Evolutionary conservation across 169 alveolate genomes (phyloP).

Genomic region (Theileria equi): DNA sequence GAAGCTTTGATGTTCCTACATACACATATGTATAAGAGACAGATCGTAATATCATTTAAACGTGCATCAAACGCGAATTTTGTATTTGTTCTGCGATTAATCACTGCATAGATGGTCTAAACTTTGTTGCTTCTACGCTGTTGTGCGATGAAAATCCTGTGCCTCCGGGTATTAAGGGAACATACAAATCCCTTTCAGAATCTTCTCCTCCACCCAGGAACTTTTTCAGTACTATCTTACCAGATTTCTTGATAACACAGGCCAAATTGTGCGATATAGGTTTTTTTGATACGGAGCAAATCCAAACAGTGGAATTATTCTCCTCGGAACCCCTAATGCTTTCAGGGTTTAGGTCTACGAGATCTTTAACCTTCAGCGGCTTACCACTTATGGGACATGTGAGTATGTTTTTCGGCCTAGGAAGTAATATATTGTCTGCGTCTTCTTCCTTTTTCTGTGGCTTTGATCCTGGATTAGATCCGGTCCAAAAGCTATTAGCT

Average conservation of each 20-base stretch:
- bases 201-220: constrained; percentile 26
- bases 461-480: not conserved
- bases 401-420: constrained; percentile 50
- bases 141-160: constrained; percentile 70
- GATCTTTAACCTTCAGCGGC: constrained; percentile 72
- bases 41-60: too few species aligned
- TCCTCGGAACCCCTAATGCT: constrained; percentile 18
- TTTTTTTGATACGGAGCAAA: constrained; percentile 72
- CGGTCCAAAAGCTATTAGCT: constrained; percentile 36
- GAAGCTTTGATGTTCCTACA: too few species aligned
- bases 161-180: constrained; percentile 68
- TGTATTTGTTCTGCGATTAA: too few species aligned
- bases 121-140: constrained; percentile 53
- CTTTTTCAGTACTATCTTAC: constrained; percentile 63
- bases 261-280: constrained; percentile 71
- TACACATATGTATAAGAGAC: too few species aligned
- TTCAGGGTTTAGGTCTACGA: constrained; percentile 77
- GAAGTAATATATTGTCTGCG: constrained; percentile 2
- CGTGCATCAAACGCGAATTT: too few species aligned
- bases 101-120: constrained; percentile 56
- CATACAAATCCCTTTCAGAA: constrained; percentile 6
- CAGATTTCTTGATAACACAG: constrained; percentile 65
- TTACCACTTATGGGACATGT: constrained; percentile 79
- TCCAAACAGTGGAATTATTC: constrained; percentile 56
- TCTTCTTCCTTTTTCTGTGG: not conserved